Base-by-base conservation (phyloP, 1,284 basidiomycete genomes). In the Ganoderma lucidum region DNA sequence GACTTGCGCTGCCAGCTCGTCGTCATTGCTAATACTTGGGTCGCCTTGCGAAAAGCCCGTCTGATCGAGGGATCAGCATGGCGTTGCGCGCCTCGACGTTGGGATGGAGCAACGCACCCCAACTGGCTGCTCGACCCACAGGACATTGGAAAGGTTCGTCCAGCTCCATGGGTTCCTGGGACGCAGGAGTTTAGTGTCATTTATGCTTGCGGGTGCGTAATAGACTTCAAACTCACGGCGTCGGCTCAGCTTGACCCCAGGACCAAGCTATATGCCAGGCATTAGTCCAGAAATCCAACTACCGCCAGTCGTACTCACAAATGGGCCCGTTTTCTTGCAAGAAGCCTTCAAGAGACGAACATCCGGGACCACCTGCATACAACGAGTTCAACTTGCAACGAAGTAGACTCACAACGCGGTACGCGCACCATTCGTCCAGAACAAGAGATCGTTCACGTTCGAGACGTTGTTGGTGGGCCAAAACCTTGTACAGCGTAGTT, bases 211-310 rank as follows among this genome's bases (percentile, higher is more conserved):
- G n/a, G n/a, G n/a, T n/a, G n/a, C n/a, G n/a, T n/a, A n/a, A n/a
- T n/a, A 2, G 2, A 8, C 63, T 55, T 39, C 17, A 15, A 6
- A 72, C 80, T 61, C 71, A 83, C 82, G 81, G 81, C 8, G 84
- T 86, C n/a, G 86, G 86, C 68, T 80, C 82, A 0, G 86, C 72
- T 75, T 88, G 87, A 42, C 87, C 87, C 86, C 86, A 88, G n/a
- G 84, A 85, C 86, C 86, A 88, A 30, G 85, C 85, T 87, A 35
- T 17, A 19, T 58, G 15, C 37, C 15, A 17, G 8, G 1, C 62
- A 17, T 59, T 14, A 23, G 10, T 37, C 12, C 12, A 3, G 8
- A 5, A 1, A 3, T 23, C 3, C 32, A 10, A 2, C 8, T 3
- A 3, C 2, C 10, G 12, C 39, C 1, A 8, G 5, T 19, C 9